A percentile compares a stretch with the other conserved stretches of the same genome.
Conservation (phyloP, 2,329 filamentous ascomycete genomes). For the Aspergillus bombycis region DNA sequence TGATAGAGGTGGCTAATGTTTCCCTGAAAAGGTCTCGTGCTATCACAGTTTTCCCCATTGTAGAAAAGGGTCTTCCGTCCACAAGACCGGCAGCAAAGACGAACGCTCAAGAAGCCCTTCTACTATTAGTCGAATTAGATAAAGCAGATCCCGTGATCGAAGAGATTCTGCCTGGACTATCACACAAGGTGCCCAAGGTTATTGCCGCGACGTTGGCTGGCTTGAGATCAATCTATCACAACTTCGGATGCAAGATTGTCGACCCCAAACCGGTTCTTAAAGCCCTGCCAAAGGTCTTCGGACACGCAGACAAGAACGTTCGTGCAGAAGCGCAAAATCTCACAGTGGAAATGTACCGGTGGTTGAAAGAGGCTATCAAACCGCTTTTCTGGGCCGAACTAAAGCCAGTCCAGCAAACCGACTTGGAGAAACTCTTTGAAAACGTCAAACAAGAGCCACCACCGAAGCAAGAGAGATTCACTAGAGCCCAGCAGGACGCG, state of each 20-base stretch:
- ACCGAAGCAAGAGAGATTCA: conserved; percentile 86
- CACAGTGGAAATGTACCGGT: conserved; percentile 92
- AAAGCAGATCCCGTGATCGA: conserved; percentile 83
- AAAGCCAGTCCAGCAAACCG: conserved; percentile 92
- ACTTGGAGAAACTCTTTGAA: conserved; percentile 92
- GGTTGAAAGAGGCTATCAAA: conserved; percentile 97
- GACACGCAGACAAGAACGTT: conserved; percentile 97
- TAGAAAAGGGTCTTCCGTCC: conserved; percentile 88
- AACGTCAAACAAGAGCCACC: conserved; percentile 83
- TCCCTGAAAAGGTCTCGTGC: conserved; percentile 66
- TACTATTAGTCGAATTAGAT: conserved; percentile 90
- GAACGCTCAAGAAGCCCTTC: conserved; percentile 79
- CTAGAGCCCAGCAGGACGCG: conserved; percentile 86
- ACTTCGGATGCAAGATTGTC: conserved; percentile 90
- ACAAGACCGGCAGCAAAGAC: conserved; percentile 87
- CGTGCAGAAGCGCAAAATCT: conserved; percentile 90
- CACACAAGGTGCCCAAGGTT: conserved; percentile 90
- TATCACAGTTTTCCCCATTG: conserved; percentile 74
- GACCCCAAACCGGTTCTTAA: conserved; percentile 94
- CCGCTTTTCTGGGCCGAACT: conserved; percentile 95
- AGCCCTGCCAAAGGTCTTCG: conserved; percentile 83
- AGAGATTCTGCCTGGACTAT: conserved; percentile 79
- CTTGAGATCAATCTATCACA: conserved; percentile 83
- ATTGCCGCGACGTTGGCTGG: conserved; percentile 75
- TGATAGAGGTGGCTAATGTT: background rate